A percentile compares a stretch with the other conserved stretches of the same genome.
Conservation (phyloP, 805 yeast genomes). For the Pichia rugopelliculosa region DNA sequence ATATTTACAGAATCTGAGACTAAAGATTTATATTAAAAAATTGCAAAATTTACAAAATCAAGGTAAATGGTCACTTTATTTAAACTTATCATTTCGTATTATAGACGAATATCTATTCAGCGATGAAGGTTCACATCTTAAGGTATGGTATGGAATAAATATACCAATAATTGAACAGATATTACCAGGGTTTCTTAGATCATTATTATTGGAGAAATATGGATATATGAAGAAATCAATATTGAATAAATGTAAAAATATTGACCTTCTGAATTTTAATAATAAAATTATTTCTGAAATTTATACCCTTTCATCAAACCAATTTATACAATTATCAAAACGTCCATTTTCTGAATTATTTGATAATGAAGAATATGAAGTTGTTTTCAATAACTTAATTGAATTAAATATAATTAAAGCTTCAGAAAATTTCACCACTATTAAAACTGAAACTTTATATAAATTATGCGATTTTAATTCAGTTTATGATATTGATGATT, state of each 20-base stretch:
- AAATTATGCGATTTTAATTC: slow-evolving; percentile 10
- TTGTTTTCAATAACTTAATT: slow-evolving; percentile 11
- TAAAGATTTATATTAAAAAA: not conserved
- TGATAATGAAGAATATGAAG: not conserved
- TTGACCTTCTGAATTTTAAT: not conserved
- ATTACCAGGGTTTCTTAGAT: not conserved
- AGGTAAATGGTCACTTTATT: not conserved
- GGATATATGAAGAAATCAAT: slow-evolving; percentile 3
- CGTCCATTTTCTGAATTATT: not conserved
- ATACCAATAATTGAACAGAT: not conserved
- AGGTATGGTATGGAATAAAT: not conserved
- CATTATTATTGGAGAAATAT: slow-evolving; percentile 4
- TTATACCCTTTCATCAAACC: not conserved
- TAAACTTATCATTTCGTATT: not conserved
- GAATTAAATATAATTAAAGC: slow-evolving; percentile 19
- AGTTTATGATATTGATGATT: slow-evolving; percentile 2
- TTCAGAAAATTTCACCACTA: slow-evolving; percentile 17
- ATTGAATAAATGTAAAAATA: not conserved
- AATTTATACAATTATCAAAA: not conserved
- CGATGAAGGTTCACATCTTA: not conserved
- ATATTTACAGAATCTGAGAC: not conserved
- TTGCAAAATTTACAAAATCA: not conserved
- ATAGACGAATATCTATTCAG: not conserved
- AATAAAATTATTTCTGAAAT: not conserved
- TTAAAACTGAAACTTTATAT: slow-evolving; percentile 13